A percentile compares a stretch with the other conserved stretches of the same genome.
These are phyloP conservation scores for Trichoderma virens DNA, from an alignment of 495 filamentous ascomycete genomes.

Conservation along the genomic window DNA sequence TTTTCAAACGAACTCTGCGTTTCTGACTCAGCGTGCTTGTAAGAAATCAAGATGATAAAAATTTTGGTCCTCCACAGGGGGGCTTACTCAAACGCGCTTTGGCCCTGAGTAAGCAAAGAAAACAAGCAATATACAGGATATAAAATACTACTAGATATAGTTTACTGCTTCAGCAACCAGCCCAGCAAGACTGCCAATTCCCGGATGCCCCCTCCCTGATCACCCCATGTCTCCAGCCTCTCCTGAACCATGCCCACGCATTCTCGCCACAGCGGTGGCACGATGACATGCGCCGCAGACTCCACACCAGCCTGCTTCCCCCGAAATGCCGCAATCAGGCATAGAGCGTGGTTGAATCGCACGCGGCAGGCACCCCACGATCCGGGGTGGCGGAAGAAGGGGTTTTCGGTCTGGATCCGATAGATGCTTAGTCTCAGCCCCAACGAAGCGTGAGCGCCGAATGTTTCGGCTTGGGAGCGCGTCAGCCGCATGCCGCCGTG, in stretches of 20 bases:
- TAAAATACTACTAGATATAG: background rate
- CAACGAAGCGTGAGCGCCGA: background rate
- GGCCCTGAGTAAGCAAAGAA: no score
- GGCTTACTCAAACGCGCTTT: no score
- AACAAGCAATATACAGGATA: no score
- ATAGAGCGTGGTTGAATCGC: slow-evolving; percentile 8
- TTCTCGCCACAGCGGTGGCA: slow-evolving; percentile 5
- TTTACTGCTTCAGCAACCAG: background rate
- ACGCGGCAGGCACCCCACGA: slow-evolving; percentile 6
- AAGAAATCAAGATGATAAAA: no score
- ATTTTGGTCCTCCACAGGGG: no score
- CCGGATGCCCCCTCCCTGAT: slow-evolving; percentile 4
- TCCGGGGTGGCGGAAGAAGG: slow-evolving; percentile 9
- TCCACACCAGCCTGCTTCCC: background rate
- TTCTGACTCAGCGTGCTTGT: no score
- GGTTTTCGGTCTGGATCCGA: slow-evolving; percentile 6
- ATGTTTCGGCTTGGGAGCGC: slow-evolving; percentile 1
- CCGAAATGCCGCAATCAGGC: background rate
- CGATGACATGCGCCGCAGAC: slow-evolving; percentile 3
- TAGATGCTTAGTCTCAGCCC: slow-evolving; percentile 1
- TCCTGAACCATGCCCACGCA: slow-evolving; percentile 3
- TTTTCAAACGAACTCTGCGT: no score
- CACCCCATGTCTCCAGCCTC: slow-evolving; percentile 7
- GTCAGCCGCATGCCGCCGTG: slow-evolving; percentile 8
- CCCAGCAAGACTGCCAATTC: background rate